These are phyloP conservation scores for Aspergillus bertholletiae DNA, from an alignment of 495 filamentous ascomycete species.

Conservation along the genomic window DNA sequence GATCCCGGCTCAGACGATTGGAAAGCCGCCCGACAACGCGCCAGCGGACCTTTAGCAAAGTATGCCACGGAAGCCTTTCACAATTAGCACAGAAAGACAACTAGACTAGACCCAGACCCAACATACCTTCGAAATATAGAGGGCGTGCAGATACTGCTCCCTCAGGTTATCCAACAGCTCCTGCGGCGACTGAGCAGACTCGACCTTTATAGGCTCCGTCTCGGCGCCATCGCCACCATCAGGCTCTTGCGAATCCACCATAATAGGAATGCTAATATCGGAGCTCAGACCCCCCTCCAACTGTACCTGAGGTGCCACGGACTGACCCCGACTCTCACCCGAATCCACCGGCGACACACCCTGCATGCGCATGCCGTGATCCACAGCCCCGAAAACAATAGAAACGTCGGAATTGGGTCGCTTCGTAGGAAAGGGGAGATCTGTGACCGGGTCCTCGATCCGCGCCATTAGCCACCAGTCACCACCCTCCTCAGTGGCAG, in stretches of 20 bases:
- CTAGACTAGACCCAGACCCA: background rate
- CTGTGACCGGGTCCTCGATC: conserved; percentile 31
- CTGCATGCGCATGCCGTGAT: conserved; percentile 3
- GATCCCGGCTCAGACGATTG: conserved; percentile 50
- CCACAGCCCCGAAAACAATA: conserved; percentile 28
- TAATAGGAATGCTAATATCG: background rate
- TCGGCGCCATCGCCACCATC: background rate
- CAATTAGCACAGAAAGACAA: conserved; percentile 11
- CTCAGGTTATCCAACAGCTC: conserved; percentile 66
- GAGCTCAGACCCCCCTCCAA: conserved; percentile 10
- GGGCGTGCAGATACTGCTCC: conserved; percentile 76
- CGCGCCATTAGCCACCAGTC: conserved; percentile 40
- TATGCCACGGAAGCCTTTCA: conserved; percentile 82
- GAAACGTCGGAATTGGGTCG: conserved; percentile 26
- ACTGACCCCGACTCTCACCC: conserved; percentile 16
- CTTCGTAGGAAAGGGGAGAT: conserved; percentile 17
- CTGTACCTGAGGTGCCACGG: conserved; percentile 10
- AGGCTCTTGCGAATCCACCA: conserved; percentile 13
- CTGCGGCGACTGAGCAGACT: conserved; percentile 49
- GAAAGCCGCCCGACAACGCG: conserved; percentile 78
- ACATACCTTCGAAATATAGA: conserved; percentile 84
- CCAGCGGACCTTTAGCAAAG: conserved; percentile 92
- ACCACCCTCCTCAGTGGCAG: conserved; percentile 5
- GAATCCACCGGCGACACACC: conserved; percentile 22
- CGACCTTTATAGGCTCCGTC: conserved; percentile 12